These are phyloP conservation scores for Alternaria arbusti DNA, from an alignment of 2,329 filamentous ascomycete species.

Conservation along the genomic window DNA sequence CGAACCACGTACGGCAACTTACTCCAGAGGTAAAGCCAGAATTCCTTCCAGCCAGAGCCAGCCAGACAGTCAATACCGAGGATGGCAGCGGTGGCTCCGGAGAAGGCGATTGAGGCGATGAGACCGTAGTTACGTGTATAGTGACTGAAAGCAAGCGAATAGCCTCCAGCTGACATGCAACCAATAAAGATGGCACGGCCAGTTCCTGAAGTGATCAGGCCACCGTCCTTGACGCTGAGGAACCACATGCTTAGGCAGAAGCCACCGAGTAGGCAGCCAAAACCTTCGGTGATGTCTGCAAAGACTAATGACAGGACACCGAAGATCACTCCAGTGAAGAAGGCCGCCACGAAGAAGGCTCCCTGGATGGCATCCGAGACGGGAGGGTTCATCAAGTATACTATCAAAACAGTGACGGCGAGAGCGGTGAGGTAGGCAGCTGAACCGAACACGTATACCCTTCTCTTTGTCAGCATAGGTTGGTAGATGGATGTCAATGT, in stretches of 20 bases:
- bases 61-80: conserved; percentile 92
- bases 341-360: conserved; percentile 80
- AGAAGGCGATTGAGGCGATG: conserved; percentile 78
- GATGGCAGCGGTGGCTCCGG: conserved; percentile 78
- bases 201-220: conserved; percentile 68
- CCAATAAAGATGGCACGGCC: conserved; percentile 78
- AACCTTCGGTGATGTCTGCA: conserved; percentile 79
- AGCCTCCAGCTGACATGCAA: conserved; percentile 70
- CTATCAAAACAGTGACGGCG: conserved; percentile 78
- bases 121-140: conserved; percentile 80
- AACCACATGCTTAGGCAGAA: conserved; percentile 93
- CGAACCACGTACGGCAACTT: conserved; percentile 32
- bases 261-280: conserved; percentile 87
- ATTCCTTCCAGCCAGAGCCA: conserved; percentile 89
- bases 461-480: conserved; percentile 25
- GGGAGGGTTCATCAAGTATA: conserved; percentile 86
- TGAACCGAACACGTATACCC: conserved; percentile 69
- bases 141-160: conserved; percentile 73
- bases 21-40: conserved; percentile 93
- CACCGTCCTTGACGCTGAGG: conserved; percentile 76
- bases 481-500: not conserved
- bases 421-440: conserved; percentile 75
- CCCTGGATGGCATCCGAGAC: conserved; percentile 79
- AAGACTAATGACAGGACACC: conserved; percentile 80
- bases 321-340: conserved; percentile 74